Evolutionary conservation across 192 early-diverging fungal genomes (phyloP).

Genomic region (Rhizophagus prolifer): DNA sequence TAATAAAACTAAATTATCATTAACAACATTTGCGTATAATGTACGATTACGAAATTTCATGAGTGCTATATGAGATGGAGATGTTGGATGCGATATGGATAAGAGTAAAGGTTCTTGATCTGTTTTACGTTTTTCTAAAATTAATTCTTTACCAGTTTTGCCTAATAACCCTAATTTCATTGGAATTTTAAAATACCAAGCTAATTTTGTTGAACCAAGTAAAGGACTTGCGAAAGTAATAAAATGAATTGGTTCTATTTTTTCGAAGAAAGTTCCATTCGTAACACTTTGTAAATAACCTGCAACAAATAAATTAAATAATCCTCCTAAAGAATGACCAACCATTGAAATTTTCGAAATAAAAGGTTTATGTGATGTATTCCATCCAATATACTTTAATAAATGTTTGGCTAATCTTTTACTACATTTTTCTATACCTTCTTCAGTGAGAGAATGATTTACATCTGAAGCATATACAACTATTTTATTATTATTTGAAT

Average conservation of each 20-base stretch:
- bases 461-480: constrained; percentile 40
- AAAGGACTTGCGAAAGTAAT: constrained; percentile 48
- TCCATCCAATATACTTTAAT: constrained; percentile 35
- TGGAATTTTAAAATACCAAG: constrained; percentile 37
- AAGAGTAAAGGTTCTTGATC: constrained; percentile 38
- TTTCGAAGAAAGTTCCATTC: constrained; percentile 41
- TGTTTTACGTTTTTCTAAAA: constrained; percentile 15
- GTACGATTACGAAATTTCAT: constrained; percentile 39
- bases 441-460: constrained; percentile 46
- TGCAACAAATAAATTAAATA: constrained; percentile 46
- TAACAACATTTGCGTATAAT: constrained; percentile 49
- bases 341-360: constrained; percentile 45
- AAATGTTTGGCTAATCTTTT: constrained; percentile 42
- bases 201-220: constrained; percentile 43
- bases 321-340: constrained; percentile 53
- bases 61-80: constrained; percentile 36
- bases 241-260: constrained; percentile 44
- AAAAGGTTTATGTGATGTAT: constrained; percentile 12
- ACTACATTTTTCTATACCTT: constrained; percentile 48
- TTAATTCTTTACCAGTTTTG: constrained; percentile 52
- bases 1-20: constrained; percentile 47
- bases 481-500: constrained; percentile 25
- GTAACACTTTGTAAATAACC: constrained; percentile 47
- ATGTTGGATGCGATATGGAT: constrained; percentile 39
- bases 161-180: constrained; percentile 42